Evolutionary conservation across 306 rosid species (phyloP), one percentile per base, ranked within the genome.

Genomic region (Cercis canadensis): DNA sequence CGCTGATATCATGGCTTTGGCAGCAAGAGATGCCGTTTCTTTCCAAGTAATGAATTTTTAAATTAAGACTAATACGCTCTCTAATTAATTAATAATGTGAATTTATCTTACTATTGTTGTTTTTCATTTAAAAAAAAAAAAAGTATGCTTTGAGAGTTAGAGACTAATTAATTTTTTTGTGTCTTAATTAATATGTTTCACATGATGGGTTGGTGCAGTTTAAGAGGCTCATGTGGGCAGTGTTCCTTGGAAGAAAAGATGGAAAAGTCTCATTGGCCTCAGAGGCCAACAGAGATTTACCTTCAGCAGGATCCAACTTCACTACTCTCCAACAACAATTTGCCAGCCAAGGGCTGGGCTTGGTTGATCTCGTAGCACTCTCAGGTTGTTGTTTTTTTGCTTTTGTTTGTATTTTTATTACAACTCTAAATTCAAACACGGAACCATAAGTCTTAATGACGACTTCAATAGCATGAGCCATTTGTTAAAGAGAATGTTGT

Each of bases 221-320:
- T 52, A 31, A 13, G 57, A 52, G 7, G 57, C n/a, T 31, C 34
- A 52, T 52, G 57, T 52, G 57, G 57, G 13, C 57, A 8, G 57
- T 52, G 19, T 18, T 16, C 57, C 9, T 52, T 12, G 57, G 57
- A 4, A 52, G 57, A 14, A 52, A 18, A 21, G 57, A 52, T 52
- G 57, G 60, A 24, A 33, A 7, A 32, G 44, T 15, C 7, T 34
- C 46, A 34, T 45, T 15, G 11, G 65, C 45, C n/a, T 39, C 33
- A 39, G 24, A 11, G 49, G 65, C 50, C 31, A 11, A 16, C 12
- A 60, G 9, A 37, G 16, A 60, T 18, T 0, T 21, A 11, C 66
- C 31, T 60, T 60, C 57, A 8, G 14, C 57, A 9, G 57, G 33
- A 52, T 52, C 33, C 18, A 52, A 18, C 33, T 18, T 9, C 16